phyloP scores from a whole-genome alignment of 352 stramenopile genomes.

The Pythium rhizo-oryzae region DNA sequence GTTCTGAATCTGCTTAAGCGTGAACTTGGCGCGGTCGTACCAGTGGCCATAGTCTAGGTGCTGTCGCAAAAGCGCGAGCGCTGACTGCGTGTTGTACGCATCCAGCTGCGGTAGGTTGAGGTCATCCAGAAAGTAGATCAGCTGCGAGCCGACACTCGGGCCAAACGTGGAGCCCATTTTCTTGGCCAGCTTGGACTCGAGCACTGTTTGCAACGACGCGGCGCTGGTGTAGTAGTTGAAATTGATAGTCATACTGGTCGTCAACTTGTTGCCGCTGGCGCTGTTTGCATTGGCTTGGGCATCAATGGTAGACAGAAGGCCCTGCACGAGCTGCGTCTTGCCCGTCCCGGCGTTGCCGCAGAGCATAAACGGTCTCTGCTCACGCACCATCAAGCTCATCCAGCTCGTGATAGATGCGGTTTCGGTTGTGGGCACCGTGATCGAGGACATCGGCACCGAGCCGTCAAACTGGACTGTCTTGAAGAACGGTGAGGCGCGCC shows the following conservation, averaged over 20 bases:
- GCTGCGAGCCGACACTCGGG: slow-evolving; percentile 70
- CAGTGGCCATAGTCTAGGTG: slow-evolving; percentile 95
- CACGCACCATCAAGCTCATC: slow-evolving; percentile 93
- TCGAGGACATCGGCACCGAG: slow-evolving; percentile 71
- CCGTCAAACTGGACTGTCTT: slow-evolving; percentile 77
- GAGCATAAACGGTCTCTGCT: slow-evolving; percentile 94
- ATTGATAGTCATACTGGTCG: slow-evolving; percentile 73
- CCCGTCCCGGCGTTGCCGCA: slow-evolving; percentile 91
- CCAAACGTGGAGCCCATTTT: slow-evolving; percentile 87
- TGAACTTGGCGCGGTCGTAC: slow-evolving; percentile 95
- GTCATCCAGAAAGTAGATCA: slow-evolving; percentile 97
- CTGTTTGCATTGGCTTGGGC: slow-evolving; percentile 23
- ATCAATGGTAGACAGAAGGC: slow-evolving; percentile 65
- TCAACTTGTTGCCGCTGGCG: slow-evolving; percentile 43
- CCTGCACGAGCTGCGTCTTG: slow-evolving; percentile 94
- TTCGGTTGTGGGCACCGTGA: slow-evolving; percentile 94
- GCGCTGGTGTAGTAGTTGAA: slow-evolving; percentile 89
- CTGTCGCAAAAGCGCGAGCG: slow-evolving; percentile 93
- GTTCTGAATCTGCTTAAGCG: slow-evolving; percentile 92
- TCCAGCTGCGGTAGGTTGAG: slow-evolving; percentile 96
- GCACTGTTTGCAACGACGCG: slow-evolving; percentile 67
- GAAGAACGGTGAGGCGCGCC: slow-evolving; percentile 94
- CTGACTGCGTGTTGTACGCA: slow-evolving; percentile 94
- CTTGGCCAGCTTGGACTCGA: slow-evolving; percentile 91
- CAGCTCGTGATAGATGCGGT: slow-evolving; percentile 93